Evolutionary conservation across 208 protist genomes (phyloP), one percentile per base, ranked within the genome.

Genomic region (Wallacemonas sp.): DNA sequence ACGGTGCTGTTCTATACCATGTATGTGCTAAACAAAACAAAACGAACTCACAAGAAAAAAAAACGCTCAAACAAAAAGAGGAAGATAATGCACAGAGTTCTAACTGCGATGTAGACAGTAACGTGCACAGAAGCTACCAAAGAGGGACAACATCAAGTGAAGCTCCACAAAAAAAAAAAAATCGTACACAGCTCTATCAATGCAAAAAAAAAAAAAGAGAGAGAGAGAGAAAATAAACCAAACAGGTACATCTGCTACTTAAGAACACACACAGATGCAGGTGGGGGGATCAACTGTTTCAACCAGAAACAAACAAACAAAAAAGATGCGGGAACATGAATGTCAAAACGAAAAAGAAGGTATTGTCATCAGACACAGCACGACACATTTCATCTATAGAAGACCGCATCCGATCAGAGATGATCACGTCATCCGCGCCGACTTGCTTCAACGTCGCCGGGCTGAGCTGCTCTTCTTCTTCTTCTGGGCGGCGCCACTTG

Each of bases 171-270:
- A 39, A 34, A 1, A 58, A 12, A 65, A 46, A 19, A 53, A 42
- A 30, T 55, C 34, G 8, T 30, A 54, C n/a, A 60, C 19, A 21
- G 4, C 53, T n/a, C 9, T 14, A 12, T n/a, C 51, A 27, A 22
- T 31, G 21, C 21, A 49, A 12, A 44, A 30, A 1, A 24, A 8
- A 60, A 55, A 42, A 22, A 24, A 34, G 9, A 56, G 53, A 56
- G 61, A 63, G 21, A 30, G 42, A 45, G 49, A 62, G 17, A 27
- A 26, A 51, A 70, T 41, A 62, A 75, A 47, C 4, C 38, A 70
- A 41, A 47, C 41, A 69, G 24, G 24, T 17, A 42, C 38, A n/a
- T n/a, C n/a, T n/a, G n/a, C n/a, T n/a, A n/a, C n/a, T n/a, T n/a
- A n/a, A 55, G 38, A 39, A 34, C 0, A 58, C 14, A 65, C 28